Evolutionary conservation across 805 yeast species (phyloP).

Genomic region (Debaryomyces prosopidis): DNA sequence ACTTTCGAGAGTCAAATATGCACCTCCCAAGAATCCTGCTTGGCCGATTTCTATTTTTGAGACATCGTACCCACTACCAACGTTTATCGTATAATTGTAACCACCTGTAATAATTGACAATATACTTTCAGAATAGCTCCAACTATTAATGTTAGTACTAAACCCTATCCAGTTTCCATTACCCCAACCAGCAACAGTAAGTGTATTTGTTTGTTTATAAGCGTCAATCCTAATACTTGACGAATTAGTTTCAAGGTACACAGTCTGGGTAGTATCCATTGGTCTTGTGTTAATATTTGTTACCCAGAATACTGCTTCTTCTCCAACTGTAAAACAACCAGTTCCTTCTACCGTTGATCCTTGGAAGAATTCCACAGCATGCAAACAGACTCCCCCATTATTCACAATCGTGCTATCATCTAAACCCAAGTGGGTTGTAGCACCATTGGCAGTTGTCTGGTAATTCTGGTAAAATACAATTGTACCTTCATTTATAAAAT

Average conservation of each 20-base stretch:
- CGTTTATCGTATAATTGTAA: not conserved
- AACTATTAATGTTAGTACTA: constrained; percentile 1
- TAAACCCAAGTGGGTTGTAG: too few species aligned
- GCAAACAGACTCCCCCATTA: constrained; percentile 28
- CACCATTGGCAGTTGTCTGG: constrained; percentile 15
- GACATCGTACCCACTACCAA: constrained; percentile 8
- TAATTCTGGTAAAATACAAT: constrained; percentile 13
- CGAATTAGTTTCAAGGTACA: constrained; percentile 16
- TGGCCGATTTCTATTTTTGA: not conserved
- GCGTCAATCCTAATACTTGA: constrained; percentile 18
- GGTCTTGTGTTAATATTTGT: constrained; percentile 12
- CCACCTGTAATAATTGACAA: constrained; percentile 13
- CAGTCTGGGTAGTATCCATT: constrained; percentile 13
- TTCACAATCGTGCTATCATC: constrained; percentile 22
- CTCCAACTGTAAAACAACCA: constrained; percentile 25
- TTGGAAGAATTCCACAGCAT: constrained; percentile 20
- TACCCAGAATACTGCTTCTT: constrained; percentile 7
- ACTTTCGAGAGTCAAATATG: not conserved
- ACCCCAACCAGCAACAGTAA: constrained; percentile 26
- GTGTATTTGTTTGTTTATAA: constrained; percentile 12
- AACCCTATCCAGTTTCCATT: constrained; percentile 19
- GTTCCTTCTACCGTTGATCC: constrained; percentile 19
- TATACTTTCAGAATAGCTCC: constrained; percentile 15
- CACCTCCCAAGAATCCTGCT: constrained; percentile 1
- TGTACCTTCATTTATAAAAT: constrained; percentile 18